phyloP scores from a whole-genome alignment of 495 filamentous ascomycete genomes.

The Evernia prunastri region DNA sequence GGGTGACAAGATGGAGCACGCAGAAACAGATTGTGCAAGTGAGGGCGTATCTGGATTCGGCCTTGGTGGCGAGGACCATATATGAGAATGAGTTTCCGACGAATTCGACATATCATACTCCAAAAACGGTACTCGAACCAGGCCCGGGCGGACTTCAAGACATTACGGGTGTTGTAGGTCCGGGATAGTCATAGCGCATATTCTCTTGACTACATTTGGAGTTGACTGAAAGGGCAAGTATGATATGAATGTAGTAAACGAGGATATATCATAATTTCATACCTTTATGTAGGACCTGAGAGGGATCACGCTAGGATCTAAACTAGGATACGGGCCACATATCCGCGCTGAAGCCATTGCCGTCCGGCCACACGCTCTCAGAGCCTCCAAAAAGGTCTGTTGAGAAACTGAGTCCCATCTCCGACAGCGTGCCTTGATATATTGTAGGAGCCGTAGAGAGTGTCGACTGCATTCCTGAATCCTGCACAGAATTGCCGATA shows the following conservation, averaged over 20 bases:
- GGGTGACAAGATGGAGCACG: constrained; percentile 8
- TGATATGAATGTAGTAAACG: too few relatives aligned
- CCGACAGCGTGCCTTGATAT: not conserved
- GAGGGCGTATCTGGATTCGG: constrained; percentile 5
- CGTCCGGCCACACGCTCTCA: not conserved
- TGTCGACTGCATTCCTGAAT: not conserved
- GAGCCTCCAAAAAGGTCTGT: not conserved
- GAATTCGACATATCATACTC: not conserved
- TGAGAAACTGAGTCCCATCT: not conserved
- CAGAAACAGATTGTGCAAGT: constrained; percentile 5
- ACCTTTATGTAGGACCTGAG: not conserved
- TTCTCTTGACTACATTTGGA: not conserved
- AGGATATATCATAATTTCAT: not conserved
- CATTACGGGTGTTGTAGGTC: not conserved
- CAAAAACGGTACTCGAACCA: not conserved
- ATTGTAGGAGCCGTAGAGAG: not conserved
- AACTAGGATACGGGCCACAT: not conserved
- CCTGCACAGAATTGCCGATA: not conserved
- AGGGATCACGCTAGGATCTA: not conserved
- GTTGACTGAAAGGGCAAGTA: not conserved
- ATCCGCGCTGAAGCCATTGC: not conserved
- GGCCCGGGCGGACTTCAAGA: not conserved
- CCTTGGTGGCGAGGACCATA: not conserved
- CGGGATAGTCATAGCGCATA: not conserved
- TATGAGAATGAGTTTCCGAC: constrained; percentile 3